phyloP scores from a whole-genome alignment of 1,139 yeast genomes.

The Zygosaccharomyces sapae region DNA sequence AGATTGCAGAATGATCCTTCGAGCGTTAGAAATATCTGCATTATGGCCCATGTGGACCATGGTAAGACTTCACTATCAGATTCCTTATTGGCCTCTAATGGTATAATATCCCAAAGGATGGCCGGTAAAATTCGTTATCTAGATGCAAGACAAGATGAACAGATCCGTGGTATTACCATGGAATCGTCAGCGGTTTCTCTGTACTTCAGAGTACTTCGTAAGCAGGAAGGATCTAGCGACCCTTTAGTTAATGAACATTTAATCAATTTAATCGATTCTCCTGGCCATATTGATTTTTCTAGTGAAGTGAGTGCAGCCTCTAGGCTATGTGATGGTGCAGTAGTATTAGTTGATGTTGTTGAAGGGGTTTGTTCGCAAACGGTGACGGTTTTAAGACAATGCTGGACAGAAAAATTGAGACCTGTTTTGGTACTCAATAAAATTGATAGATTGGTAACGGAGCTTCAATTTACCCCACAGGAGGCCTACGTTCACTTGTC shows the following conservation, averaged over 20 bases:
- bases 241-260: conserved; percentile 66
- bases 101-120: conserved; percentile 88
- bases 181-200: conserved; percentile 90
- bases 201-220: conserved; percentile 64
- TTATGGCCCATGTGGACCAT: conserved; percentile 97
- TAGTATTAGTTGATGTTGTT: conserved; percentile 90
- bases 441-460: conserved; percentile 79
- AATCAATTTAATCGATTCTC: conserved; percentile 92
- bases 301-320: conserved; percentile 96
- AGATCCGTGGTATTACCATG: conserved; percentile 94
- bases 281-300: conserved; percentile 97
- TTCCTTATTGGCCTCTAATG: conserved; percentile 88
- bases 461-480: conserved; percentile 71
- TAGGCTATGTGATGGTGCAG: conserved; percentile 93
- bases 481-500: conserved; percentile 84
- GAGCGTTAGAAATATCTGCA: conserved; percentile 82
- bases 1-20: conserved; percentile 66
- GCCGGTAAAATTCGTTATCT: conserved; percentile 93
- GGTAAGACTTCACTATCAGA: conserved; percentile 96
- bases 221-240: conserved; percentile 41
- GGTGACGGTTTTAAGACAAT: conserved; percentile 87
- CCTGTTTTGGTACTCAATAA: conserved; percentile 91
- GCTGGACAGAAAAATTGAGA: conserved; percentile 89
- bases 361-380: conserved; percentile 99
- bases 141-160: conserved; percentile 95